phyloP scores from a whole-genome alignment of 805 yeast species.

The Scheffersomyces stipitis region DNA sequence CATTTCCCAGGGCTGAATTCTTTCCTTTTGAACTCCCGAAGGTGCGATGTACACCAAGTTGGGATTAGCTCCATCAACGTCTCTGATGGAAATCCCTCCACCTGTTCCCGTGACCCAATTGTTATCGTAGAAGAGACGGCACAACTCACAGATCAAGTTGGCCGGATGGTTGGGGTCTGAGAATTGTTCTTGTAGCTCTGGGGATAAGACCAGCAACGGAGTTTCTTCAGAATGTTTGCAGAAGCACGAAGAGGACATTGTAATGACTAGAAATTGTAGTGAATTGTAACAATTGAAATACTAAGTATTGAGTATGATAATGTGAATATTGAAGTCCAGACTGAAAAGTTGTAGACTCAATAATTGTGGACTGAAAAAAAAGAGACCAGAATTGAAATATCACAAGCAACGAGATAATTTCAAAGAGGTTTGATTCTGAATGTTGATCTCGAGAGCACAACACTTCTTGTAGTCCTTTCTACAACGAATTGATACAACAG shows the following conservation, averaged over 20 bases:
- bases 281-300: too few species aligned
- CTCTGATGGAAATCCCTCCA: conserved; percentile 84
- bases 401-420: too few species aligned
- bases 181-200: conserved; percentile 16
- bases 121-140: conserved; percentile 71
- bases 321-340: too few species aligned
- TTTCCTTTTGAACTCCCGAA: conserved; percentile 94
- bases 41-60: conserved; percentile 77
- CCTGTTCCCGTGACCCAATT: conserved; percentile 97
- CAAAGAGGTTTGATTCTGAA: too few species aligned
- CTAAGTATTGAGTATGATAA: too few species aligned
- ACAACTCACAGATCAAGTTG: conserved; percentile 76
- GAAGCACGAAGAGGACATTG: conserved; percentile 1
- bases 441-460: too few species aligned
- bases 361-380: too few species aligned
- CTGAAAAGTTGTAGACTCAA: too few species aligned
- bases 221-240: background rate
- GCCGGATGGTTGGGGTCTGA: conserved; percentile 74
- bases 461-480: too few species aligned
- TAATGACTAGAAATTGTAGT: too few species aligned
- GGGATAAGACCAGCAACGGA: background rate
- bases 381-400: too few species aligned
- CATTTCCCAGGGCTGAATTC: conserved; percentile 78
- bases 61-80: conserved; percentile 40
- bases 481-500: too few species aligned